Percentiles rank a stretch among this genome's conserved stretches.
phyloP scores from a whole-genome alignment of 495 filamentous ascomycete genomes.

The Cladorrhinum samala region DNA sequence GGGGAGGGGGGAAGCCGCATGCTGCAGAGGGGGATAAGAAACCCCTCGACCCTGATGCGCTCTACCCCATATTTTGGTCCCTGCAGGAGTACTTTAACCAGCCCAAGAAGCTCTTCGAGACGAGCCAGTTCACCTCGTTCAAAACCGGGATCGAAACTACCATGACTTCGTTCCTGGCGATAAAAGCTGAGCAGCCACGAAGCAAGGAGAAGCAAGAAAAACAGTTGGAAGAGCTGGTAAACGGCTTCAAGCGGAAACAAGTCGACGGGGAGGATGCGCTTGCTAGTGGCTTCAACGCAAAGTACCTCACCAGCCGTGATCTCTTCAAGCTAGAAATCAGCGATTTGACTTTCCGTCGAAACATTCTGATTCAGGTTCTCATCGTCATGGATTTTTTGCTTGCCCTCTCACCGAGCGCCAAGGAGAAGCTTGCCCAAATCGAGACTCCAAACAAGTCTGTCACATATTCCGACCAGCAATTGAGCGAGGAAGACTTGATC shows the following conservation, averaged over 20 bases:
- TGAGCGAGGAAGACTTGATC: constrained; percentile 76
- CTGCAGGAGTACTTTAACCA: constrained; percentile 89
- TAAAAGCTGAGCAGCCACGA: constrained; percentile 58
- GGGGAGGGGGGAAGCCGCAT: background rate
- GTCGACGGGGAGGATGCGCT: constrained; percentile 54
- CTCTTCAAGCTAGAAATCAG: constrained; percentile 94
- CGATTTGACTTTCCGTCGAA: constrained; percentile 86
- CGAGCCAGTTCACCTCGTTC: constrained; percentile 65
- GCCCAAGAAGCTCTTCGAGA: constrained; percentile 71
- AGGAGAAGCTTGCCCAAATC: constrained; percentile 63
- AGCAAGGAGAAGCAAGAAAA: constrained; percentile 36
- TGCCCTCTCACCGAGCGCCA: constrained; percentile 75
- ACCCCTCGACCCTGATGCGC: constrained; percentile 55
- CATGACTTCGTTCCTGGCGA: constrained; percentile 67
- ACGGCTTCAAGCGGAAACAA: constrained; percentile 68
- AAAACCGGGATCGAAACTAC: constrained; percentile 72
- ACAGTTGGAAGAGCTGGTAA: constrained; percentile 52
- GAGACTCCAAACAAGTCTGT: constrained; percentile 74
- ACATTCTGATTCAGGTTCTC: constrained; percentile 89
- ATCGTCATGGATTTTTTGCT: constrained; percentile 91
- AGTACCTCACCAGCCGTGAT: constrained; percentile 91
- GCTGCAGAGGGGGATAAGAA: constrained; percentile 14
- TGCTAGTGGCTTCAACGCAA: constrained; percentile 82
- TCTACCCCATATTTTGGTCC: constrained; percentile 94
- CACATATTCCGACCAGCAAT: constrained; percentile 63